These are phyloP conservation scores for Penicillium olsonii DNA, from an alignment of 2,329 filamentous ascomycete genomes.

Conservation along the genomic window DNA sequence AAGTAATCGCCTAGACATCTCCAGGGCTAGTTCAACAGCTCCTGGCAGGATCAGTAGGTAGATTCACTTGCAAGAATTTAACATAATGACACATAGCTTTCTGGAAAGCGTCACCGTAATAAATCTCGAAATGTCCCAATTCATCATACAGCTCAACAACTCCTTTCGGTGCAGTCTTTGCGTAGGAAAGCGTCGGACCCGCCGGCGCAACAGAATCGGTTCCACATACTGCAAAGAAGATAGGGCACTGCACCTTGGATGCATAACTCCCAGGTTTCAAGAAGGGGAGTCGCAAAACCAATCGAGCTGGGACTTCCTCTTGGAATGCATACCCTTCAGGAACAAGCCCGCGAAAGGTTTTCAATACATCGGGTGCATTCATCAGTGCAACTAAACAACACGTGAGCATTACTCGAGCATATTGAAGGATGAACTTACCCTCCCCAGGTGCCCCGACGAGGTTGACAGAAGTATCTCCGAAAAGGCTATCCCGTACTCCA, in stretches of 20 bases:
- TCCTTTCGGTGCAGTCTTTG: conserved; percentile 3
- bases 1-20: background rate
- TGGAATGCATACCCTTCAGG: conserved; percentile 1
- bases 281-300: background rate
- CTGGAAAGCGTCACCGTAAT: conserved; percentile 3
- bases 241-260: conserved; percentile 2
- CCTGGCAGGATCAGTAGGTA: background rate
- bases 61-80: background rate
- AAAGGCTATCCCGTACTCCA: background rate
- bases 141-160: conserved; percentile 2
- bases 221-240: conserved; percentile 3
- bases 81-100: background rate
- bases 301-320: conserved; percentile 1
- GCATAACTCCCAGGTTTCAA: conserved; percentile 1
- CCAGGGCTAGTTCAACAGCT: background rate
- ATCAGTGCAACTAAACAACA: conserved; percentile 3
- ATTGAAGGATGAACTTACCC: too few relatives aligned
- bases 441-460: conserved; percentile 2
- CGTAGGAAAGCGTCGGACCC: conserved; percentile 2
- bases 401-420: conserved; percentile 1
- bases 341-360: background rate
- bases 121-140: conserved; percentile 11
- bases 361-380: conserved; percentile 3
- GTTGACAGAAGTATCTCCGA: background rate
- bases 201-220: conserved; percentile 5